Percentiles rank a stretch among this genome's conserved stretches.
phyloP scores from a whole-genome alignment of 192 early-diverging fungal genomes.

The Anaeromyces robustus region DNA sequence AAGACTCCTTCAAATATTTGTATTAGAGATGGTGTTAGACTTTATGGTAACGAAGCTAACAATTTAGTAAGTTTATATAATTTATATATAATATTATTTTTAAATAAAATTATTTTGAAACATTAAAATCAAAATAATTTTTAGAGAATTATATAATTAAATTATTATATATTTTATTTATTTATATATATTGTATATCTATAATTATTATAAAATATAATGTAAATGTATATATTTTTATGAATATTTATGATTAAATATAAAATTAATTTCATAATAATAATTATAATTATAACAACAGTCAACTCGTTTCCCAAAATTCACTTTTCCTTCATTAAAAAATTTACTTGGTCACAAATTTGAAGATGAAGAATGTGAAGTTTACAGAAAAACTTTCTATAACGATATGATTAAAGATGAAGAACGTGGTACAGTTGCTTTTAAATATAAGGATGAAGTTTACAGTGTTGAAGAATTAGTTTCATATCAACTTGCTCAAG shows the following conservation, averaged over 20 bases:
- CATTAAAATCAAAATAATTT: too few relatives aligned
- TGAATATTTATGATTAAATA: too few relatives aligned
- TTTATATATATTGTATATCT: too few relatives aligned
- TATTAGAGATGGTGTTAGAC: conserved; percentile 54
- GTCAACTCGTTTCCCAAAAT: conserved; percentile 65
- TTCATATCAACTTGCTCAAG: conserved; percentile 82
- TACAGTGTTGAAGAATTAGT: conserved; percentile 74
- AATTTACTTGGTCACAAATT: conserved; percentile 62
- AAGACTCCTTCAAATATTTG: conserved; percentile 77
- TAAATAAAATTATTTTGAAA: too few relatives aligned
- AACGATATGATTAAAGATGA: conserved; percentile 63
- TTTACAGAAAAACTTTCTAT: conserved; percentile 58
- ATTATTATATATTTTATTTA: too few relatives aligned
- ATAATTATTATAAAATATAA: too few relatives aligned
- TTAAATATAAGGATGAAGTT: conserved; percentile 41
- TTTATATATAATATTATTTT: conserved; percentile 1
- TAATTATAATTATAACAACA: too few relatives aligned
- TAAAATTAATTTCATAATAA: too few relatives aligned
- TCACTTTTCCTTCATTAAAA: conserved; percentile 71
- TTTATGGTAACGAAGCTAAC: conserved; percentile 77
- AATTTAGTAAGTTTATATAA: conserved; percentile 29
- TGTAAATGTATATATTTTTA: too few relatives aligned
- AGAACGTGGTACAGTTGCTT: conserved; percentile 45
- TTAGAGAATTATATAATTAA: too few relatives aligned
- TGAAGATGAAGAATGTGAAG: conserved; percentile 46